phyloP scores from a whole-genome alignment of 192 early-diverging fungal species.

The Coemansia pectinata region DNA sequence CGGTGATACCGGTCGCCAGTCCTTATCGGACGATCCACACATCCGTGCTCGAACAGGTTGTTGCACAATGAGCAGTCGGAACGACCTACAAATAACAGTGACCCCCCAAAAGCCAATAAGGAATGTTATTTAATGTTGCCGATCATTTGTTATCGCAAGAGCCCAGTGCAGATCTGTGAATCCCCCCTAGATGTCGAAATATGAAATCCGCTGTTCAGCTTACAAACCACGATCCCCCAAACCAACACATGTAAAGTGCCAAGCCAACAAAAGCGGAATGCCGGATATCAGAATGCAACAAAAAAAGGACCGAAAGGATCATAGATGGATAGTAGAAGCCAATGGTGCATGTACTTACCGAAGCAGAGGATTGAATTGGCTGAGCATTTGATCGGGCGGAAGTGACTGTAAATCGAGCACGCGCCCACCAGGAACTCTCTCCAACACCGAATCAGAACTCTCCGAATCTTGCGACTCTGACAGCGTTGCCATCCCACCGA shows the following conservation, averaged over 20 bases:
- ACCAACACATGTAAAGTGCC: neutral
- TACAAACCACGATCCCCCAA: neutral
- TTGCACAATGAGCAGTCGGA: slow-evolving; percentile 66
- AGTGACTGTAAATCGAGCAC: slow-evolving; percentile 20
- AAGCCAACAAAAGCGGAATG: neutral
- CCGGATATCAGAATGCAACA: neutral
- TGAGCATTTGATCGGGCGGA: slow-evolving; percentile 31
- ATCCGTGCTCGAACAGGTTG: slow-evolving; percentile 75
- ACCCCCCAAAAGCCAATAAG: neutral
- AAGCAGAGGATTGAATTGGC: slow-evolving; percentile 34
- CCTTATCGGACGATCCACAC: slow-evolving; percentile 83
- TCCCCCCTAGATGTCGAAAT: neutral
- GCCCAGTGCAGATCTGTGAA: neutral
- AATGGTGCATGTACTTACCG: slow-evolving; percentile 28
- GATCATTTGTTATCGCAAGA: neutral
- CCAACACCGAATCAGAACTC: slow-evolving; percentile 13
- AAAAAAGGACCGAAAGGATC: neutral
- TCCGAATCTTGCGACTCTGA: neutral
- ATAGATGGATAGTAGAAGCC: neutral
- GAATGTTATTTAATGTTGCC: neutral
- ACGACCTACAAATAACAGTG: slow-evolving; percentile 54
- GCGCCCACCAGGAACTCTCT: slow-evolving; percentile 25
- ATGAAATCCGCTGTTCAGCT: neutral
- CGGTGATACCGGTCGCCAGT: slow-evolving; percentile 75
- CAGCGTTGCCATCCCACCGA: slow-evolving; percentile 18